Conservation (phyloP, 139 green algal species). For the Picochlorum costavermella region DNA sequence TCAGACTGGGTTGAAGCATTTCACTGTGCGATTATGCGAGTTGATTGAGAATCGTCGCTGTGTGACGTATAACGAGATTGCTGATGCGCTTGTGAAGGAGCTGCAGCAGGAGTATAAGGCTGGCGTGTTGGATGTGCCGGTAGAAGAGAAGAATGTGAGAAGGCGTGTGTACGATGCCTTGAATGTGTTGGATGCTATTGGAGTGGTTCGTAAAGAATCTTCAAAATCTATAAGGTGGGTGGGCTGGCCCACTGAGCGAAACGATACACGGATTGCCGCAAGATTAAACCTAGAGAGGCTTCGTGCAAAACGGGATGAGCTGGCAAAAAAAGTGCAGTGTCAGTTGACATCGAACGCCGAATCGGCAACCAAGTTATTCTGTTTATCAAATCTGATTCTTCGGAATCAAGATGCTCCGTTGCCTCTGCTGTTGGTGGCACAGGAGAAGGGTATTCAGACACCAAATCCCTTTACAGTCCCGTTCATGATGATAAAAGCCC, state of each 20-base stretch:
- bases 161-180: slow-evolving; percentile 95
- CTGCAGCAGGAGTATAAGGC: slow-evolving; percentile 24
- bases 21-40: slow-evolving; percentile 69
- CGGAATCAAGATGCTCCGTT: slow-evolving; percentile 47
- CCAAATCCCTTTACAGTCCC: slow-evolving; percentile 69
- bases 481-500: slow-evolving; percentile 73
- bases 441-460: not conserved
- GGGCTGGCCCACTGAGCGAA: slow-evolving; percentile 47
- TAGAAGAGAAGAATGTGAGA: slow-evolving; percentile 90
- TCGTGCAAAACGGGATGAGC: slow-evolving; percentile 23
- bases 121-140: slow-evolving; percentile 22
- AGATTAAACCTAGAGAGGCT: slow-evolving; percentile 5
- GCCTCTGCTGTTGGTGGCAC: not conserved
- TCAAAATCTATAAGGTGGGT: slow-evolving; percentile 83
- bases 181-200: slow-evolving; percentile 94
- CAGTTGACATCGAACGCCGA: slow-evolving; percentile 45
- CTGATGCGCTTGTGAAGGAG: slow-evolving; percentile 83
- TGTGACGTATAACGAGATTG: slow-evolving; percentile 95
- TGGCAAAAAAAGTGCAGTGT: slow-evolving; percentile 28
- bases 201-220: slow-evolving; percentile 81
- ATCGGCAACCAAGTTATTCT: slow-evolving; percentile 54
- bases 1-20: slow-evolving; percentile 47
- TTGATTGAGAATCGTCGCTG: slow-evolving; percentile 74
- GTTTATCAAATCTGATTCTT: slow-evolving; percentile 56
- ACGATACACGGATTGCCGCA: not conserved